Evolutionary conservation across 164 flowering plant species (phyloP).

Genomic region (Vitis riparia): DNA sequence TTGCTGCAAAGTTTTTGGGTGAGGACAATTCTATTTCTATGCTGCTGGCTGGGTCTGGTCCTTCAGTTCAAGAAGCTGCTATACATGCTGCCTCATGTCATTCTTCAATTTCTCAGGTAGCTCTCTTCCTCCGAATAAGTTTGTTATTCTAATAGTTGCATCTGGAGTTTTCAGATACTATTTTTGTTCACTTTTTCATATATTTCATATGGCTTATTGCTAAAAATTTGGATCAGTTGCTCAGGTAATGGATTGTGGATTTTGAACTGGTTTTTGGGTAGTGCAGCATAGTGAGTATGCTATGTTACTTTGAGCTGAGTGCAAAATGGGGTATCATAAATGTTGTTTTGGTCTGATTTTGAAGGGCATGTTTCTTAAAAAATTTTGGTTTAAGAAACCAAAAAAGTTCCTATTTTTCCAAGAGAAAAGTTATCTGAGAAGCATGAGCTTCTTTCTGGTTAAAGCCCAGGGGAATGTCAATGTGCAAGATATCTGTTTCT

Average conservation of each 20-base stretch:
- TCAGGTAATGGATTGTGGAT: not conserved
- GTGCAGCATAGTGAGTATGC: not conserved
- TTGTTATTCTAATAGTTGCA: not conserved
- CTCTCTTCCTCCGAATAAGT: not conserved
- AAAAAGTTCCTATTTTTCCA: not conserved
- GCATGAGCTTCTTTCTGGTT: no score
- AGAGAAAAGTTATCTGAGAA: no score
- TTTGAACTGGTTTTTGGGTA: not conserved
- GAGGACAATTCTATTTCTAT: slow-evolving; percentile 61
- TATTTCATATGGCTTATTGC: not conserved
- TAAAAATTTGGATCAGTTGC: not conserved
- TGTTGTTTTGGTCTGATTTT: no score
- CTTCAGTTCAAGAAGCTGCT: slow-evolving; percentile 80
- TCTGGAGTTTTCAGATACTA: not conserved
- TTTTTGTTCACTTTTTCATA: not conserved
- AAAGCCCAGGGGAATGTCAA: no score
- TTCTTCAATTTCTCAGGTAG: slow-evolving; percentile 81
- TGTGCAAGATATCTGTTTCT: no score
- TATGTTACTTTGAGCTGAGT: not conserved
- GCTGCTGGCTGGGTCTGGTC: slow-evolving; percentile 82
- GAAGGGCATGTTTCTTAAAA: not conserved
- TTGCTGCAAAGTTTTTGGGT: slow-evolving; percentile 65
- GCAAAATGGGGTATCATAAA: not conserved
- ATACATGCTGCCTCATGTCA: slow-evolving; percentile 67
- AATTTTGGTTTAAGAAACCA: not conserved